Percentiles rank a stretch among this genome's conserved stretches.
These are phyloP conservation scores for Pichia sp. DNA, from an alignment of 1,139 yeast genomes.

Conservation along the genomic window DNA sequence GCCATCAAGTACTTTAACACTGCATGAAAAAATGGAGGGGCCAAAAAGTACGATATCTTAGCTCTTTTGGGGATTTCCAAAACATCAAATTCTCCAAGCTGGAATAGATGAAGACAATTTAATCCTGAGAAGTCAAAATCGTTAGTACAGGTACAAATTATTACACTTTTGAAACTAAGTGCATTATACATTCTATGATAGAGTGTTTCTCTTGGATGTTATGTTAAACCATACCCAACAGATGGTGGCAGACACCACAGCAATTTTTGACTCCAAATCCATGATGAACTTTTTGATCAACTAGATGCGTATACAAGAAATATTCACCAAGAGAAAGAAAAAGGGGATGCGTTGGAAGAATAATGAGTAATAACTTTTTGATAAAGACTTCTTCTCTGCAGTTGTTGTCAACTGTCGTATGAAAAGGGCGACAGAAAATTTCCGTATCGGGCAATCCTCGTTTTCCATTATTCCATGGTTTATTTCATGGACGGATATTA, in stretches of 20 bases:
- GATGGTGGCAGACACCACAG: constrained; percentile 7
- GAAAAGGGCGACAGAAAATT: not conserved
- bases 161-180: not conserved
- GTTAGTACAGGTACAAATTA: not conserved
- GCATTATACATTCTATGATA: not conserved
- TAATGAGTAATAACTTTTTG: too few species aligned
- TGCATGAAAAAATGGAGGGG: constrained; percentile 2
- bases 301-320: not conserved
- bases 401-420: not conserved
- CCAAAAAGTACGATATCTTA: constrained; percentile 11
- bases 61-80: constrained; percentile 8
- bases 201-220: not conserved
- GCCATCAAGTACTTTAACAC: constrained; percentile 8
- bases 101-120: not conserved
- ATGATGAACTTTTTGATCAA: not conserved
- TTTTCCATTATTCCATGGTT: not conserved
- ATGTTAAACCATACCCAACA: constrained; percentile 14
- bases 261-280: constrained; percentile 9
- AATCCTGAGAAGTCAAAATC: not conserved
- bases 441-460: not conserved
- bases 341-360: not conserved
- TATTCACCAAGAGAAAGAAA: not conserved
- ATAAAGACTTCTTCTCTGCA: too few species aligned
- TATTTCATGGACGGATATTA: not conserved
- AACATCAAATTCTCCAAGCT: constrained; percentile 13